phyloP scores from a whole-genome alignment of 495 filamentous ascomycete genomes.

The Hypoxylon subgilvum region DNA sequence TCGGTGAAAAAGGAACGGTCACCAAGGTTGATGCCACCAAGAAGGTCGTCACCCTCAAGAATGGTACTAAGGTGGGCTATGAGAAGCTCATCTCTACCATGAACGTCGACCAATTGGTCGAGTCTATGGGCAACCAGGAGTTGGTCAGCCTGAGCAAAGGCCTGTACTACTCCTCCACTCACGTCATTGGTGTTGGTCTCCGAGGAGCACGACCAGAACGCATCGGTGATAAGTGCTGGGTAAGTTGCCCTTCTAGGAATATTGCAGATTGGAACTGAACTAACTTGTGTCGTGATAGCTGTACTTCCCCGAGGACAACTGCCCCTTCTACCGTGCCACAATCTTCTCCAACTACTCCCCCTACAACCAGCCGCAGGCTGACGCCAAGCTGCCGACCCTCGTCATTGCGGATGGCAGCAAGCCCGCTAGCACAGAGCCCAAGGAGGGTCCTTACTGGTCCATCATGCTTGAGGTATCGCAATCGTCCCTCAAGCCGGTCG shows the following conservation, averaged over 20 bases:
- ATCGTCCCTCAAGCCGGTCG: conserved; percentile 91
- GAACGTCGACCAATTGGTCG: conserved; percentile 88
- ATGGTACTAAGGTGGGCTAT: conserved; percentile 91
- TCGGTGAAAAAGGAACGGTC: conserved; percentile 84
- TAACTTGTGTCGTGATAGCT: conserved; percentile 62
- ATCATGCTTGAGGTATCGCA: conserved; percentile 99
- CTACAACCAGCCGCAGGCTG: conserved; percentile 87
- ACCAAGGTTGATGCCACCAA: conserved; percentile 80
- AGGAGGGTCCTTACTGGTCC: conserved; percentile 97
- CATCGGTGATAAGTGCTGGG: conserved; percentile 99
- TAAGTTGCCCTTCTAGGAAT: conserved; percentile 47
- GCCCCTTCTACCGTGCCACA: conserved; percentile 98
- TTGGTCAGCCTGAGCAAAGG: conserved; percentile 83
- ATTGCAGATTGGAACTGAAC: conserved; percentile 5
- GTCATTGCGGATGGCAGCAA: conserved; percentile 85
- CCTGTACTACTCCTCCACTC: conserved; percentile 95
- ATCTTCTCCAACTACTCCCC: conserved; percentile 99
- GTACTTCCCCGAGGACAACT: conserved; percentile 99
- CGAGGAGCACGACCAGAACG: conserved; percentile 90
- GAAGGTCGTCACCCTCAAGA: conserved; percentile 80
- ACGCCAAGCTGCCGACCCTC: conserved; percentile 83
- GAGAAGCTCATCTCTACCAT: conserved; percentile 94
- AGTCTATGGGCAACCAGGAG: conserved; percentile 85
- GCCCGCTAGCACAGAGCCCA: conserved; percentile 67
- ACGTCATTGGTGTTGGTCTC: conserved; percentile 95